A percentile compares a stretch with the other conserved stretches of the same genome.
These are phyloP conservation scores for Cercophora sp. DNA, from an alignment of 495 filamentous ascomycete species.

Conservation along the genomic window DNA sequence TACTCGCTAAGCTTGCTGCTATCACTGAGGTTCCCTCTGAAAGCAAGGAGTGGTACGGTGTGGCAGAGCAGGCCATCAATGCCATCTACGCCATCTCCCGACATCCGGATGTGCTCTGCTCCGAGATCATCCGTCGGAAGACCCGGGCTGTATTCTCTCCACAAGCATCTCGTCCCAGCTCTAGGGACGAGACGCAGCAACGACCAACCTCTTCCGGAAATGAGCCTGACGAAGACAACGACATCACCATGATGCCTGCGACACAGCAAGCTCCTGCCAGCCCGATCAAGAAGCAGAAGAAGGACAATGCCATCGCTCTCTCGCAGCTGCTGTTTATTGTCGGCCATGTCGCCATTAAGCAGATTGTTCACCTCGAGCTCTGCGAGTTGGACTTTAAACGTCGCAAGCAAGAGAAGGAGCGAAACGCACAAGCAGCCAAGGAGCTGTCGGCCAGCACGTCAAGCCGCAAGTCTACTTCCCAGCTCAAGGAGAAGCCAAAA, in stretches of 20 bases:
- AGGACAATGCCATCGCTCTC: conserved; percentile 66
- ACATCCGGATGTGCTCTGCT: conserved; percentile 90
- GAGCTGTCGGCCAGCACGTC: conserved; percentile 30
- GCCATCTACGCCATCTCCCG: conserved; percentile 95
- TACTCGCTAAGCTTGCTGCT: conserved; percentile 72
- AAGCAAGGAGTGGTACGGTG: conserved; percentile 93
- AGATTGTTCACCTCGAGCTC: conserved; percentile 98
- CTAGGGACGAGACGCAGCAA: conserved; percentile 35
- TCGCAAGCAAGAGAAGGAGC: conserved; percentile 91
- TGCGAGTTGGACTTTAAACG: conserved; percentile 97
- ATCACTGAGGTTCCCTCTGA: conserved; percentile 80
- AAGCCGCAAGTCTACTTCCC: conserved; percentile 30
- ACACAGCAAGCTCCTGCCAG: conserved; percentile 32
- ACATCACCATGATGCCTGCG: conserved; percentile 25
- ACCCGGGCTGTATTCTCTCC: conserved; percentile 72
- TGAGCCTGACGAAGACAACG: conserved; percentile 24
- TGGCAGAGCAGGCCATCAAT: conserved; percentile 95
- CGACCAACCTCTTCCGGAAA: conserved; percentile 29
- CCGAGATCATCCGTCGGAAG: conserved; percentile 83
- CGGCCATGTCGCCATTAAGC: conserved; percentile 95
- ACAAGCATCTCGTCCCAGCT: conserved; percentile 36
- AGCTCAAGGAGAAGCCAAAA: conserved; percentile 37
- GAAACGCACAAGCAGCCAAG: conserved; percentile 49
- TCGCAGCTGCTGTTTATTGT: conserved; percentile 94
- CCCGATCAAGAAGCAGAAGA: conserved; percentile 41